These are phyloP conservation scores for Kalmanozyma brasiliensis DNA, from an alignment of 1,284 basidiomycete genomes.

Conservation along the genomic window DNA sequence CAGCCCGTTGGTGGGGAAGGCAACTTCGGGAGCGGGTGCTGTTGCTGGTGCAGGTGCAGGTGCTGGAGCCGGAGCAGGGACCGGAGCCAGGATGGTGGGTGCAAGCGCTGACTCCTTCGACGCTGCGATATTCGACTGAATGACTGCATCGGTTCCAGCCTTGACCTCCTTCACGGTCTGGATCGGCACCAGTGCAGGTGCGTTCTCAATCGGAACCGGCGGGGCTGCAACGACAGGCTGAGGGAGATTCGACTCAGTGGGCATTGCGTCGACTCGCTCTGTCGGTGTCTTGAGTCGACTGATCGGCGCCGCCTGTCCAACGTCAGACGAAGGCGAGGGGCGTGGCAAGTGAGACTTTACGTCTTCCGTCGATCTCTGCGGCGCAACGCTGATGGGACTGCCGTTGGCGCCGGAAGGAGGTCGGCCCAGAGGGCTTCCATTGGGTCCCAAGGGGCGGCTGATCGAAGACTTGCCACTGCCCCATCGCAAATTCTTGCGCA, in stretches of 20 bases:
- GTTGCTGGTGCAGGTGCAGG: neutral
- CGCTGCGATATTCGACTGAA: neutral
- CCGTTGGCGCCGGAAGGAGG: constrained; percentile 29
- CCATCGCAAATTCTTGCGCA: constrained; percentile 65
- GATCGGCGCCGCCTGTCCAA: neutral
- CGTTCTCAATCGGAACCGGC: neutral
- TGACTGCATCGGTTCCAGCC: constrained; percentile 1
- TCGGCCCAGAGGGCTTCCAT: constrained; percentile 34
- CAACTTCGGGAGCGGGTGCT: no score
- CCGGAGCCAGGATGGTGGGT: neutral
- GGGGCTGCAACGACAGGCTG: constrained; percentile 7
- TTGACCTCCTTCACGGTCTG: constrained; percentile 12
- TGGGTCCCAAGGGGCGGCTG: constrained; percentile 52
- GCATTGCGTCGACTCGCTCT: constrained; percentile 10
- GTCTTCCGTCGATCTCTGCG: constrained; percentile 12
- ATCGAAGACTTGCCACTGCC: constrained; percentile 62
- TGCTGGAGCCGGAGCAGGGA: neutral
- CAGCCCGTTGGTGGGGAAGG: neutral
- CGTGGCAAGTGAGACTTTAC: constrained; percentile 7
- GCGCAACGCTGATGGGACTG: constrained; percentile 19
- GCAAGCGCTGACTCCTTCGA: neutral
- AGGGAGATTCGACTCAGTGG: constrained; percentile 16
- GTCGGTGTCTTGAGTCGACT: neutral
- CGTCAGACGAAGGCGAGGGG: neutral
- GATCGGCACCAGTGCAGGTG: neutral